Evolutionary conservation across 2,329 filamentous ascomycete species (phyloP).

Genomic region (Trichoderma gracile): DNA sequence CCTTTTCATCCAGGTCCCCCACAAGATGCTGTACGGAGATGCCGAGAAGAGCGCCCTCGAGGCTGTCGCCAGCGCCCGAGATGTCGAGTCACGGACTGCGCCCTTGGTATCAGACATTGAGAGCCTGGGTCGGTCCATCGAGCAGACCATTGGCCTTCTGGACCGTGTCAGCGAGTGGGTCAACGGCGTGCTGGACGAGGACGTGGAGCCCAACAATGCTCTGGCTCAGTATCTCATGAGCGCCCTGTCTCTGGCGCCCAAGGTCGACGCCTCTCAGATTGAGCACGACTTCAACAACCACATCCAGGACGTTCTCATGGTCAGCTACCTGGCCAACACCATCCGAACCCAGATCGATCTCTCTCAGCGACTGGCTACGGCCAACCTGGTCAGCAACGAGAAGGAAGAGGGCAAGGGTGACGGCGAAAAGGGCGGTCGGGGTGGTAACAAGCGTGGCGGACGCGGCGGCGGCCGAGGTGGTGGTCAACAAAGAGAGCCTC

Average conservation of each 20-base stretch:
- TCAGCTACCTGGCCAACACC: constrained; percentile 97
- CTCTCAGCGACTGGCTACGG: constrained; percentile 89
- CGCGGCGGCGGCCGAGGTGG: constrained; percentile 54
- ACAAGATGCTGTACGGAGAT: constrained; percentile 88
- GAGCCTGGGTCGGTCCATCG: constrained; percentile 78
- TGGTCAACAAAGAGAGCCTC: constrained; percentile 53
- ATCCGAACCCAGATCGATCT: constrained; percentile 99
- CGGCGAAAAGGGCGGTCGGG: constrained; percentile 48
- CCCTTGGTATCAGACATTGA: constrained; percentile 86
- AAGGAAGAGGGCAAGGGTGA: constrained; percentile 53
- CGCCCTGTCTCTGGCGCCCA: constrained; percentile 86
- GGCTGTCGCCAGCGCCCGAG: constrained; percentile 78
- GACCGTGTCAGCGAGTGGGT: constrained; percentile 92
- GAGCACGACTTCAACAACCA: constrained; percentile 99
- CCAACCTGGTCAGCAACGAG: constrained; percentile 57
- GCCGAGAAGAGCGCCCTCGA: constrained; percentile 68
- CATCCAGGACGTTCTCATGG: constrained; percentile 97
- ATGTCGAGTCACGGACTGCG: constrained; percentile 71
- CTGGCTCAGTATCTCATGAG: constrained; percentile 95
- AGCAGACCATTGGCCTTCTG: constrained; percentile 84
- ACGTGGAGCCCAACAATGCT: constrained; percentile 83
- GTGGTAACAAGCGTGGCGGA: constrained; percentile 53
- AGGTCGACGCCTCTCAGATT: constrained; percentile 86
- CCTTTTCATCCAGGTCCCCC: constrained; percentile 94
- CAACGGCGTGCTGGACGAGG: constrained; percentile 90